Percentiles rank a stretch among this genome's conserved stretches.
phyloP scores from a whole-genome alignment of 345 rosid genomes.

The Aethionema arabicum region DNA sequence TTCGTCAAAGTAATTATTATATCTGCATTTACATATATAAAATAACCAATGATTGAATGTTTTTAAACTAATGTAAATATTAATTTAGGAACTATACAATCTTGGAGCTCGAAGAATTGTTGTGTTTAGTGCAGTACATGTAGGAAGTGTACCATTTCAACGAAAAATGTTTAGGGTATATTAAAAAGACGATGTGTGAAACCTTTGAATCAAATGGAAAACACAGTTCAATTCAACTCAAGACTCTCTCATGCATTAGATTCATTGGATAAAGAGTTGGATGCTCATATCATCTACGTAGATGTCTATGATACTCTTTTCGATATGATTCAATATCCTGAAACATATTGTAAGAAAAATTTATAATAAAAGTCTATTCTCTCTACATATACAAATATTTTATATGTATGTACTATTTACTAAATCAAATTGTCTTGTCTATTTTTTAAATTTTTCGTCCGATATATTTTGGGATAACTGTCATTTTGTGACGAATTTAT shows the following conservation, averaged over 20 bases:
- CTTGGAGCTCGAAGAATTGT: constrained; percentile 1
- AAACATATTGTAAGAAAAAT: constrained; percentile 29
- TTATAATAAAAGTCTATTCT: neutral
- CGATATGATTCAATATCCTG: constrained; percentile 36
- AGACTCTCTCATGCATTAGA: neutral
- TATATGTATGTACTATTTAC: neutral
- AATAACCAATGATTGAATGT: neutral
- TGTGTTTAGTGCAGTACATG: too few relatives aligned
- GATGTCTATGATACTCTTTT: constrained; percentile 24
- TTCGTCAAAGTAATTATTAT: neutral
- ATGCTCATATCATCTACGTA: too few relatives aligned
- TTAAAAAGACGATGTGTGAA: neutral
- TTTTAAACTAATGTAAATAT: neutral
- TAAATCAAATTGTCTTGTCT: too few relatives aligned
- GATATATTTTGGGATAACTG: too few relatives aligned
- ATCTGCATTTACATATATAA: neutral
- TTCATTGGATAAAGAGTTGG: neutral
- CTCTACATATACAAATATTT: neutral
- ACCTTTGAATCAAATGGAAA: neutral
- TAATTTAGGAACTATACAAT: neutral
- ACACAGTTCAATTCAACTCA: neutral
- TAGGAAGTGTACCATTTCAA: too few relatives aligned
- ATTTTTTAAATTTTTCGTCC: too few relatives aligned
- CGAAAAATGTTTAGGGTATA: too few relatives aligned
- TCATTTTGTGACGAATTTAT: too few relatives aligned